Base-by-base conservation (phyloP, 139 green algal species). In the Chlamydomonas asymmetrica region DNA sequence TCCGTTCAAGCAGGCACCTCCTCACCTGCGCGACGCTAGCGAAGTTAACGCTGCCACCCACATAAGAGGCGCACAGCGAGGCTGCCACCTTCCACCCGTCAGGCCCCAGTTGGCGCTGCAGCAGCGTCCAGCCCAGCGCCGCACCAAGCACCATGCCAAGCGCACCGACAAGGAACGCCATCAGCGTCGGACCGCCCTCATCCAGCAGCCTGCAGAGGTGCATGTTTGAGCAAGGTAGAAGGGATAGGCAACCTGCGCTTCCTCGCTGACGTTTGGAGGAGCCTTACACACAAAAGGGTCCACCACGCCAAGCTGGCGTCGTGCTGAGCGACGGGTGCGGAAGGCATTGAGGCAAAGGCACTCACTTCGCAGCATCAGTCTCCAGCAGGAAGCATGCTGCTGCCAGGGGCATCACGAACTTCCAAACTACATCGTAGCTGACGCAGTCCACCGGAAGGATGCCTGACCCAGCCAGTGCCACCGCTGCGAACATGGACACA, bases 21-120 rank as follows among this genome's bases (percentile, higher is more conserved):
- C 60, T 63, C 27, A 88, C 82, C 73, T 81, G 38, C 2, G 86
- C 81, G 4, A 92, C 84, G 2, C 90, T 90, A 0, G 88, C 91
- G 85, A 97, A 95, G 73, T 97, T 97, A 31, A 95, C 75, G 10
- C 64, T 82, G 50, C 90, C 92, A 1, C 92, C 92, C 38, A 97
- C 87, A 73, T 97, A 97, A 57, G 63, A 88, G 38, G 92, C 90
- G 56, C 87, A 91, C 52, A 97, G 81, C 9, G 82, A 88, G 3
- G 86, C 78, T 9, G 87, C 89, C 43, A 95, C 45, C 78, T 93
- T 87, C 27, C 56, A 80, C 5, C 89, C 88, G 32, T 84, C 73
- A 0, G 73, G 27, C 0, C 87, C 89, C 45, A 94, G 63, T 9
- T 45, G 37, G 5, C 41, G n/a, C 5, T 67, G 64, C 34, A 94